Percentiles rank a stretch among this genome's conserved stretches.
Evolutionary conservation across 805 yeast genomes (phyloP).

Genomic region (Saccharomycopsis amapae): DNA sequence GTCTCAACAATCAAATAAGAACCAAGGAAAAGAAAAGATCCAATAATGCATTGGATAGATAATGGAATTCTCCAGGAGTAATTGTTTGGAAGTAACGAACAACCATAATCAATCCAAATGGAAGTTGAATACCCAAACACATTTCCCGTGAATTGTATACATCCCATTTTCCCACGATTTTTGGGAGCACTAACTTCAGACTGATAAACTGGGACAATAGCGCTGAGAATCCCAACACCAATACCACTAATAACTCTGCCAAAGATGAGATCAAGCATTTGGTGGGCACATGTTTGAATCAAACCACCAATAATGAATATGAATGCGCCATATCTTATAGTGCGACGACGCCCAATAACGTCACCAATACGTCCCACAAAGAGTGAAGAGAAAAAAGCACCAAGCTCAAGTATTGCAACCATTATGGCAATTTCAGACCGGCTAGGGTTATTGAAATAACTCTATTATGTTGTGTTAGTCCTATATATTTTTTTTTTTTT

Average conservation of each 20-base stretch:
- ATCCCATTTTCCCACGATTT: slow-evolving; percentile 76
- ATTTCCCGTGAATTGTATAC: slow-evolving; percentile 85
- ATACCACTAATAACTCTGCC: slow-evolving; percentile 77
- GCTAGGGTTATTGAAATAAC: slow-evolving; percentile 65
- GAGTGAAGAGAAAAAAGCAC: slow-evolving; percentile 78
- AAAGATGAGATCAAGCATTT: slow-evolving; percentile 49
- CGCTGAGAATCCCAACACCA: slow-evolving; percentile 81
- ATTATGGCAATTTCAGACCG: slow-evolving; percentile 75
- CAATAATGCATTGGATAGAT: slow-evolving; percentile 68
- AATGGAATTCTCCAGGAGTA: slow-evolving; percentile 76
- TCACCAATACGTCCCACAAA: slow-evolving; percentile 74
- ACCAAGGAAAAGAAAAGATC: slow-evolving; percentile 60
- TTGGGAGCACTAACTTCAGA: slow-evolving; percentile 85
- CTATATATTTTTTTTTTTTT: no score
- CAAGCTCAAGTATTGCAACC: slow-evolving; percentile 83
- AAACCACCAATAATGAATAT: slow-evolving; percentile 75
- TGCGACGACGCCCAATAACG: slow-evolving; percentile 66
- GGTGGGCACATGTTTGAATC: slow-evolving; percentile 56
- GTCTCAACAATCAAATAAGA: slow-evolving; percentile 77
- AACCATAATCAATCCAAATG: slow-evolving; percentile 81
- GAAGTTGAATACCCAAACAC: slow-evolving; percentile 73
- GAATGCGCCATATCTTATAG: slow-evolving; percentile 73
- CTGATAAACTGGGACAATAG: slow-evolving; percentile 83
- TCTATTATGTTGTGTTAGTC: no score
- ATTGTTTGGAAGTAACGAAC: slow-evolving; percentile 55